Evolutionary conservation across 1,139 yeast genomes (phyloP), one percentile per base, ranked within the genome.

Genomic region (Arxiozyma bovina): DNA sequence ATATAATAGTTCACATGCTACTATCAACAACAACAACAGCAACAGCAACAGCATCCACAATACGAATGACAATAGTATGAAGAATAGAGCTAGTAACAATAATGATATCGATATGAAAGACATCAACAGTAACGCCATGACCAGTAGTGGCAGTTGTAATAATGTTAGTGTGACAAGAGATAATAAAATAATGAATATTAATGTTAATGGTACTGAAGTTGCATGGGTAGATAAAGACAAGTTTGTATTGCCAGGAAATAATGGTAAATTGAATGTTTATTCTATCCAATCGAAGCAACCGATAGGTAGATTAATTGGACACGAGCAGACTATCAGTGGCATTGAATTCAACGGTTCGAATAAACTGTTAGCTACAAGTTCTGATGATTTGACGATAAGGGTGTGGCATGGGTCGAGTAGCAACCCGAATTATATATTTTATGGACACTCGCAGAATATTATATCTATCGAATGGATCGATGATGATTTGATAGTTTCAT

Each of bases 221-320:
- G 81, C 83, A 60, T 90, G 96, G 96, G 74, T 89, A 22, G 86
- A 82, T 61, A 80, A 80, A 44, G 72, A 74, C 56, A 85, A 83
- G 59, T 87, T 87, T 67, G 89, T 91, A 2, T 72, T 86, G 17
- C 71, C 96, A 0, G 85, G 87, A 0, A 68, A 74, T 6, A 76
- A 76, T 50, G 78, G 82, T 45, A 63, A 80, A 3, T 78, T 88
- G n/a, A 71, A 79, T 40, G 80, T 89, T 0, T 82, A 79, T 69
- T 78, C 81, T 49, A 72, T 85, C 6, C 74, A 75, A 12, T 81
- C 78, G 30, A 70, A 72, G 43, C 69, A 69, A 44, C 82, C 87
- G 0, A 69, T 83, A 1, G 88, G 93, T 4, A 74, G 77, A 48
- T 75, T 89, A 50, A 67, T 77, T 23, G 96, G 96, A 1, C 96